Evolutionary conservation across 129 eudicot genomes (phyloP).

Genomic region (Pittosporum tobira): DNA sequence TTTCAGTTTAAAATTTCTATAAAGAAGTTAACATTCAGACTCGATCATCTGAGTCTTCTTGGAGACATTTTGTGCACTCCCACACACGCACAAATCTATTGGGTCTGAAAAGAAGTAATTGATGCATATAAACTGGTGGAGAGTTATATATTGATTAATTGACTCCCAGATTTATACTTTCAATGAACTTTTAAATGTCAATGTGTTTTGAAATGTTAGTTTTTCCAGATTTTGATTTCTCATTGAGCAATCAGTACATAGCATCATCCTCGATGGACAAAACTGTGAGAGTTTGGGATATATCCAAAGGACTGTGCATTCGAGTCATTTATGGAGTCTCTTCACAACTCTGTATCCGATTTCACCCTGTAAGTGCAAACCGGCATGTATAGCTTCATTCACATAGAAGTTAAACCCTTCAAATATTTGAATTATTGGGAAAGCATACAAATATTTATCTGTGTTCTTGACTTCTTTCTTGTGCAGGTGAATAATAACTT

Average conservation of each 20-base stretch:
- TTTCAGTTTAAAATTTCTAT: neutral
- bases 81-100: neutral
- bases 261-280: slow-evolving; percentile 93
- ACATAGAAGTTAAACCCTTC: neutral
- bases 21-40: neutral
- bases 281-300: slow-evolving; percentile 98
- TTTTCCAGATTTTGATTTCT: slow-evolving; percentile 84
- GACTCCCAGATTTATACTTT: neutral
- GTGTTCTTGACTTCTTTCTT: slow-evolving; percentile 6
- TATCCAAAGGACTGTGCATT: slow-evolving; percentile 72
- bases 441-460: neutral
- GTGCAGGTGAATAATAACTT: slow-evolving; percentile 92
- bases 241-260: slow-evolving; percentile 85
- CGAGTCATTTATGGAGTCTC: slow-evolving; percentile 97
- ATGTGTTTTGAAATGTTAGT: slow-evolving; percentile 2
- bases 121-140: slow-evolving; percentile 9
- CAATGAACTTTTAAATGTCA: neutral
- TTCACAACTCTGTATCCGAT: slow-evolving; percentile 79
- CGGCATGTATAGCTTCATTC: neutral
- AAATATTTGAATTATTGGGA: neutral
- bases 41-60: neutral
- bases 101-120: slow-evolving; percentile 9
- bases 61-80: neutral
- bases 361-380: slow-evolving; percentile 79
- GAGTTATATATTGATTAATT: slow-evolving; percentile 4